A percentile compares a stretch with the other conserved stretches of the same genome.
Conservation (phyloP, 441 rosid genomes). For the Bruguiera hainesii region DNA sequence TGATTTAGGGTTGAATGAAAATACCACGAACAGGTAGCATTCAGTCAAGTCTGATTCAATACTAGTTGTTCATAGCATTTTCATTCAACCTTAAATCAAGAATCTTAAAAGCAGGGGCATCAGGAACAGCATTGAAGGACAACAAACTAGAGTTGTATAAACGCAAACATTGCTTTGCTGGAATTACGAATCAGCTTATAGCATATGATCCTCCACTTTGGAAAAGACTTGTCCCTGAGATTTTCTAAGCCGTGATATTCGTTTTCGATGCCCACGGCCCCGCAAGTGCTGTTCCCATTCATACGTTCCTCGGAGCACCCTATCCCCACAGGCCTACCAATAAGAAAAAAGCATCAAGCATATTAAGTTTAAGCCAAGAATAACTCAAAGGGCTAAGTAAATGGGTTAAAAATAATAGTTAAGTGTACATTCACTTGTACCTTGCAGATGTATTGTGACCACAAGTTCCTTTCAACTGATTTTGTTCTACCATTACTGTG, state of each 20-base stretch:
- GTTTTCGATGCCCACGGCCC: conserved; percentile 81
- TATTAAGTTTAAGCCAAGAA: neutral
- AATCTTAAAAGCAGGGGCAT: too few relatives aligned
- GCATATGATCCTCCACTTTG: conserved; percentile 12
- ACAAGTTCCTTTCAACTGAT: conserved; percentile 53
- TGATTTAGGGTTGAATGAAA: too few relatives aligned
- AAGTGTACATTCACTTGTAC: conserved; percentile 15
- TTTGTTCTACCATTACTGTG: conserved; percentile 12
- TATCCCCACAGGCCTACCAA: conserved; percentile 77
- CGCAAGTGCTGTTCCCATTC: conserved; percentile 90
- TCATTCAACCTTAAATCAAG: too few relatives aligned
- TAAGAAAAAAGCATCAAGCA: conserved; percentile 8
- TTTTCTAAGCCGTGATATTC: conserved; percentile 45
- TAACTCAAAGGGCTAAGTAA: neutral
- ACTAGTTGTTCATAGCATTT: too few relatives aligned
- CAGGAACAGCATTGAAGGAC: too few relatives aligned
- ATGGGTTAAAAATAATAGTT: neutral
- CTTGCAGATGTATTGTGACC: conserved; percentile 83
- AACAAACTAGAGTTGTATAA: conserved; percentile 2
- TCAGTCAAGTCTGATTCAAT: too few relatives aligned
- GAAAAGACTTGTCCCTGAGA: conserved; percentile 18
- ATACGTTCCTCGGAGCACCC: conserved; percentile 76
- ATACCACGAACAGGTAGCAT: too few relatives aligned
- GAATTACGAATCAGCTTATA: neutral
- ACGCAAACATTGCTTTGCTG: neutral